These are phyloP conservation scores for Globisporangium orthogonon DNA, from an alignment of 352 stramenopile species.

Conservation along the genomic window DNA sequence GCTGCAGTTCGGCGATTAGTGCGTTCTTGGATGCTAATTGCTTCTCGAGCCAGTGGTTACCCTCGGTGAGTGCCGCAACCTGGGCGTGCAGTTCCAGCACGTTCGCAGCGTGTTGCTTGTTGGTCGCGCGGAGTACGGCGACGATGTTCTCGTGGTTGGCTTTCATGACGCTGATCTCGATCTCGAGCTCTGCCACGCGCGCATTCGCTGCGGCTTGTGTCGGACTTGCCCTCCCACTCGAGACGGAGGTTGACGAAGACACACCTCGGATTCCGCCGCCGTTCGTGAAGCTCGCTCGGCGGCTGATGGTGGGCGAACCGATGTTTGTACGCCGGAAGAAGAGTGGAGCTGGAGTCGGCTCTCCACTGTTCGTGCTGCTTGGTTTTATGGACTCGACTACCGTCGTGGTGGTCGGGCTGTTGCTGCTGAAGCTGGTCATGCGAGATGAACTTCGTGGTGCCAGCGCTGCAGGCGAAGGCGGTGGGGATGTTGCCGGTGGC, in stretches of 20 bases:
- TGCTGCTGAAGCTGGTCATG: constrained; percentile 6
- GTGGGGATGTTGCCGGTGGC: not conserved
- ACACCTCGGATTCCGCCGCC: not conserved
- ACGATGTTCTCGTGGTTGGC: constrained; percentile 71
- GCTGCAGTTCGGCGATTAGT: constrained; percentile 42
- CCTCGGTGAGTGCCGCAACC: constrained; percentile 49
- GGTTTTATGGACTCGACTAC: constrained; percentile 29
- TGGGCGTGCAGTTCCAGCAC: constrained; percentile 60
- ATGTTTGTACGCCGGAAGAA: constrained; percentile 38
- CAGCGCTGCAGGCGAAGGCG: not conserved
- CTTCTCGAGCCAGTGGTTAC: constrained; percentile 54
- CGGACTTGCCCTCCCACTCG: constrained; percentile 4
- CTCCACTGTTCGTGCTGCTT: not conserved
- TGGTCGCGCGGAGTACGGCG: constrained; percentile 53
- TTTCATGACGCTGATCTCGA: constrained; percentile 52
- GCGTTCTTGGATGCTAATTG: constrained; percentile 51
- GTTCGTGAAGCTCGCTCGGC: constrained; percentile 23
- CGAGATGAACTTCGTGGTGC: not conserved
- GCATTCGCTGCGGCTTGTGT: constrained; percentile 7
- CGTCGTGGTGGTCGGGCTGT: not conserved
- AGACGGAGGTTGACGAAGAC: not conserved
- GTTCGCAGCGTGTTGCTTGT: constrained; percentile 61
- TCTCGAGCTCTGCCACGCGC: constrained; percentile 47
- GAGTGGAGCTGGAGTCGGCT: constrained; percentile 16
- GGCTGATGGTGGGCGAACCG: constrained; percentile 22